These are phyloP conservation scores for Kodamaea derodonti DNA, from an alignment of 1,139 yeast genomes.

Conservation along the genomic window DNA sequence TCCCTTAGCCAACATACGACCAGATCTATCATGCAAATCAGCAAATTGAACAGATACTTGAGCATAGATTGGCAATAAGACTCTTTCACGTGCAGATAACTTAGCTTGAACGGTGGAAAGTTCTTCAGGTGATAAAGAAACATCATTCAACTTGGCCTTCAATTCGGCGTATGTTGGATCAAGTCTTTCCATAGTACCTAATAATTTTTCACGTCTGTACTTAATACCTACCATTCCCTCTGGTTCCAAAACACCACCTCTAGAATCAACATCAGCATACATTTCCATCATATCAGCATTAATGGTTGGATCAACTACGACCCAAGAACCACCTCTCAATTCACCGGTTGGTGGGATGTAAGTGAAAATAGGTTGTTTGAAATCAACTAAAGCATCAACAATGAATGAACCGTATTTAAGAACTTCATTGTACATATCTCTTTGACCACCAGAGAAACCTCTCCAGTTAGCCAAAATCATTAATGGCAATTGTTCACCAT, in stretches of 20 bases:
- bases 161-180: constrained; percentile 72
- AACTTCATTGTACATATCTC: constrained; percentile 98
- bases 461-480: constrained; percentile 99
- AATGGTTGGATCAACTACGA: constrained; percentile 97
- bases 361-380: constrained; percentile 93
- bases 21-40: constrained; percentile 94
- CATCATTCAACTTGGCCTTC: constrained; percentile 53
- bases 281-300: constrained; percentile 97
- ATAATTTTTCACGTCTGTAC: constrained; percentile 87
- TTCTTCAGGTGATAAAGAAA: constrained; percentile 58
- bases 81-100: constrained; percentile 74
- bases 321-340: constrained; percentile 99
- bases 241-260: constrained; percentile 98
- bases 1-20: constrained; percentile 95
- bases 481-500: constrained; percentile 95
- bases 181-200: constrained; percentile 85
- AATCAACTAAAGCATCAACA: constrained; percentile 94
- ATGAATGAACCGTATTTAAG: constrained; percentile 94
- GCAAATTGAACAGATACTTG: constrained; percentile 96
- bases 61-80: constrained; percentile 79
- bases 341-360: constrained; percentile 98
- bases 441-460: constrained; percentile 99
- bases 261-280: constrained; percentile 95
- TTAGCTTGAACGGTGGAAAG: constrained; percentile 61
- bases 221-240: constrained; percentile 99